Conservation (phyloP, 1,139 yeast genomes). For the Candida smagusa region DNA sequence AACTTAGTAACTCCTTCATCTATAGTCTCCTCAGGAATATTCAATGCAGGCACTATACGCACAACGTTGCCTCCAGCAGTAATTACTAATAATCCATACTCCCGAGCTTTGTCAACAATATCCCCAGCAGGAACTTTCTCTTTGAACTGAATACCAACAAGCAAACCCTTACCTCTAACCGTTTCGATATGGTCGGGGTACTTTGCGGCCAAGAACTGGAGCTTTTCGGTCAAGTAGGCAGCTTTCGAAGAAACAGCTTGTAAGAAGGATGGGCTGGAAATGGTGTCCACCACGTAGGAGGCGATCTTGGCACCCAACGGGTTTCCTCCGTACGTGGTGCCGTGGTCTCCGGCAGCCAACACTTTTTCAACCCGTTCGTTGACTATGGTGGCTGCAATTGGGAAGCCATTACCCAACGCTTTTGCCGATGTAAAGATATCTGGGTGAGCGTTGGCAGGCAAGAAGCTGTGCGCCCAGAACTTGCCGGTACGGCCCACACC, state of each 20-base stretch:
- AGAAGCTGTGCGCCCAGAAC: constrained; percentile 84
- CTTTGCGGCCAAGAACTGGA: constrained; percentile 49
- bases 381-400: constrained; percentile 91
- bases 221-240: constrained; percentile 47
- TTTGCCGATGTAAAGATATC: constrained; percentile 93
- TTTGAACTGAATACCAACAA: constrained; percentile 77
- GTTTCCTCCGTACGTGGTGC: constrained; percentile 97
- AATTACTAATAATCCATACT: constrained; percentile 75
- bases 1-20: constrained; percentile 69
- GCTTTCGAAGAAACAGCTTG: constrained; percentile 58
- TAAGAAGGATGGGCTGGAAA: constrained; percentile 61
- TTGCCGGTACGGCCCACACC: constrained; percentile 93
- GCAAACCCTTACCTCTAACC: constrained; percentile 83
- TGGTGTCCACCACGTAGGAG: constrained; percentile 63
- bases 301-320: constrained; percentile 88
- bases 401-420: constrained; percentile 97
- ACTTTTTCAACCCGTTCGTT: constrained; percentile 71
- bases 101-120: constrained; percentile 66
- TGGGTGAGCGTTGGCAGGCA: constrained; percentile 81
- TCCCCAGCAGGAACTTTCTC: constrained; percentile 56
- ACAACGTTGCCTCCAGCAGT: constrained; percentile 91
- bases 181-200: constrained; percentile 59
- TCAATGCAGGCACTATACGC: constrained; percentile 89
- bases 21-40: constrained; percentile 67
- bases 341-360: constrained; percentile 90